These are phyloP conservation scores for Saitoella complicata DNA, from an alignment of 805 yeast species.

Conservation along the genomic window DNA sequence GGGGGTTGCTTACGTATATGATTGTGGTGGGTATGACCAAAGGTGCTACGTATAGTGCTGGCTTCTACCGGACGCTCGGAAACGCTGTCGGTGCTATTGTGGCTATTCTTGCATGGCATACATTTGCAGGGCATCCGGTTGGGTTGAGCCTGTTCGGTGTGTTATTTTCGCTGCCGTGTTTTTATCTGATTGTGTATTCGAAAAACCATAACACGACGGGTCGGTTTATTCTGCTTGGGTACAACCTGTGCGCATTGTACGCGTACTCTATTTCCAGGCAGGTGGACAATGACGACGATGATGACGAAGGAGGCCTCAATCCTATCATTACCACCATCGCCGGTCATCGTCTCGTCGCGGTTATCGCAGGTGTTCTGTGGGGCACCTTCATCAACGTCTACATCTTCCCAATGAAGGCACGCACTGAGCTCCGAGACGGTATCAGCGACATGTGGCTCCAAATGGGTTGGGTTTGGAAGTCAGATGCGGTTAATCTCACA, in stretches of 20 bases:
- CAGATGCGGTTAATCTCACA: slow-evolving; percentile 36
- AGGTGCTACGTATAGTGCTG: slow-evolving; percentile 73
- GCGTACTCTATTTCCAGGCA: slow-evolving; percentile 50
- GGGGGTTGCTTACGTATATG: slow-evolving; percentile 70
- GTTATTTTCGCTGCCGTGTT: slow-evolving; percentile 26
- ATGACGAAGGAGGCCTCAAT: slow-evolving; percentile 50
- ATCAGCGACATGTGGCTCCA: slow-evolving; percentile 59
- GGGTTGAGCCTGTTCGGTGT: slow-evolving; percentile 36
- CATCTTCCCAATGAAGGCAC: slow-evolving; percentile 49
- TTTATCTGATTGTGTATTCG: slow-evolving; percentile 52
- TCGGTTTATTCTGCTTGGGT: slow-evolving; percentile 47
- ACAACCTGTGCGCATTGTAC: slow-evolving; percentile 62
- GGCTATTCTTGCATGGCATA: slow-evolving; percentile 45
- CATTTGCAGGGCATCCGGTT: slow-evolving; percentile 38
- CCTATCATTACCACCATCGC: slow-evolving; percentile 65
- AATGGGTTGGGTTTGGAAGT: slow-evolving; percentile 66
- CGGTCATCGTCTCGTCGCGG: slow-evolving; percentile 55
- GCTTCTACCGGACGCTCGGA: slow-evolving; percentile 49
- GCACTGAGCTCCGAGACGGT: slow-evolving; percentile 48
- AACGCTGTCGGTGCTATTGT: slow-evolving; percentile 53
- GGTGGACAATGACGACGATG: slow-evolving; percentile 29
- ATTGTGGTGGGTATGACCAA: slow-evolving; percentile 72
- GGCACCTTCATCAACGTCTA: slow-evolving; percentile 49
- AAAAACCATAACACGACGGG: slow-evolving; percentile 30
- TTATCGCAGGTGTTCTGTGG: slow-evolving; percentile 58